Percentiles rank a stretch among this genome's conserved stretches.
These are phyloP conservation scores for Chlorokybus atmophyticus DNA, from an alignment of 139 green algal species.

Conservation along the genomic window DNA sequence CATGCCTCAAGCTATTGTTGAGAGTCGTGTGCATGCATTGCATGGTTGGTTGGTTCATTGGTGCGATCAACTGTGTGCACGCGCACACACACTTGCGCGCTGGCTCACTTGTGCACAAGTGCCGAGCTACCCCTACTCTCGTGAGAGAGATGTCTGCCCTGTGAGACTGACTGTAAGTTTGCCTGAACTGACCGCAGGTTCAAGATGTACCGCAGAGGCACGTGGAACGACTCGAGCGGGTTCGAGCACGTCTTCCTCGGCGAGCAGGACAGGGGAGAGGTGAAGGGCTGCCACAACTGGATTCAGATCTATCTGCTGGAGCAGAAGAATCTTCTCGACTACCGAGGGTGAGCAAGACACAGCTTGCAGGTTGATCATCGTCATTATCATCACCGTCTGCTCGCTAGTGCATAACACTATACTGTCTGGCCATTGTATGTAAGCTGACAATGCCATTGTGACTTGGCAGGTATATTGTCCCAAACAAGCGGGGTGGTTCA, in stretches of 20 bases:
- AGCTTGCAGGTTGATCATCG: no score
- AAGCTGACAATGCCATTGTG: no score
- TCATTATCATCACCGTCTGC: no score
- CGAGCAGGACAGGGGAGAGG: conserved; percentile 35
- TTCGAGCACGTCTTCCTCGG: conserved; percentile 72
- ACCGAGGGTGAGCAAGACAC: no score
- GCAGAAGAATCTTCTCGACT: conserved; percentile 34
- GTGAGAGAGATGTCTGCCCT: neutral
- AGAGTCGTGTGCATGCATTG: neutral
- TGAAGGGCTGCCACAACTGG: conserved; percentile 61
- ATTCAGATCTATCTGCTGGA: conserved; percentile 41
- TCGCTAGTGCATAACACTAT: no score
- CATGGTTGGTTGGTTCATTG: no score
- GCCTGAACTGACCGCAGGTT: conserved; percentile 34
- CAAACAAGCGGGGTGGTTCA: no score
- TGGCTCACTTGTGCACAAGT: neutral
- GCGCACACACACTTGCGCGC: no score
- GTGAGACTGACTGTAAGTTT: neutral
- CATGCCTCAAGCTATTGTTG: no score
- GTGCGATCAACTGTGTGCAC: no score
- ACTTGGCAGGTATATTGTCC: no score
- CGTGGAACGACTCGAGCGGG: conserved; percentile 40
- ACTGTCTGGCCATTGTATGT: no score
- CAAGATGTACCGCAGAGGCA: conserved; percentile 26
- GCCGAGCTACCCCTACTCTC: neutral